Evolutionary conservation across 2,329 filamentous ascomycete species (phyloP).

Genomic region (Pseudogymnoascus verrucosus): DNA sequence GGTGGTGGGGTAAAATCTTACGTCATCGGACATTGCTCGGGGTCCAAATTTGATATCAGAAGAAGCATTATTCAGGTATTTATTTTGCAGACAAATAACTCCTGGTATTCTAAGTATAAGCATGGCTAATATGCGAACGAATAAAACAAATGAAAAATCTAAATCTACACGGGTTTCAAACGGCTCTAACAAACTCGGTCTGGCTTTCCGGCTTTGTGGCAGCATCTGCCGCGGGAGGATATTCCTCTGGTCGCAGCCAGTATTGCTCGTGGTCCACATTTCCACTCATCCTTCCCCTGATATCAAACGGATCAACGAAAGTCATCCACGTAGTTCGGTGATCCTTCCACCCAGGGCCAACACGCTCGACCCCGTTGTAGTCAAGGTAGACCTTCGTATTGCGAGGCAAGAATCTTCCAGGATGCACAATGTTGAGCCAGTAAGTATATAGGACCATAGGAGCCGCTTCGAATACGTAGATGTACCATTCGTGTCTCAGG

Average conservation of each 20-base stretch:
- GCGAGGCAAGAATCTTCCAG: slow-evolving; percentile 27
- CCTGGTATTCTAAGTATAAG: slow-evolving; percentile 1
- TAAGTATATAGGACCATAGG: slow-evolving; percentile 30
- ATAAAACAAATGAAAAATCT: background rate
- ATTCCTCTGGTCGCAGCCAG: background rate
- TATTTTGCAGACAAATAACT: background rate
- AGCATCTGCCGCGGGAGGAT: background rate
- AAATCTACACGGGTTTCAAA: background rate
- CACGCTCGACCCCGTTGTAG: slow-evolving; percentile 25
- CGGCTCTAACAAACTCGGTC: background rate
- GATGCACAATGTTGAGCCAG: slow-evolving; percentile 31
- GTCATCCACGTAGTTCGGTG: background rate
- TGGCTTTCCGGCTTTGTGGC: background rate
- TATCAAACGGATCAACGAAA: slow-evolving; percentile 2
- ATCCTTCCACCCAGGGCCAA: slow-evolving; percentile 28
- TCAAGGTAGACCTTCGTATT: slow-evolving; percentile 26
- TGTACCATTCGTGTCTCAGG: slow-evolving; percentile 29
- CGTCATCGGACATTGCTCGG: background rate
- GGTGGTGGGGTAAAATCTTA: background rate
- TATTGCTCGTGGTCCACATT: background rate
- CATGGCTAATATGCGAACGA: background rate
- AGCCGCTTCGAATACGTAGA: slow-evolving; percentile 31
- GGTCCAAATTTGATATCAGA: background rate
- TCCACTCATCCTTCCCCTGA: background rate
- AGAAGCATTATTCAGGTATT: background rate